Conservation (phyloP, 2,329 filamentous ascomycete species). For the Karstenula rhodostoma region DNA sequence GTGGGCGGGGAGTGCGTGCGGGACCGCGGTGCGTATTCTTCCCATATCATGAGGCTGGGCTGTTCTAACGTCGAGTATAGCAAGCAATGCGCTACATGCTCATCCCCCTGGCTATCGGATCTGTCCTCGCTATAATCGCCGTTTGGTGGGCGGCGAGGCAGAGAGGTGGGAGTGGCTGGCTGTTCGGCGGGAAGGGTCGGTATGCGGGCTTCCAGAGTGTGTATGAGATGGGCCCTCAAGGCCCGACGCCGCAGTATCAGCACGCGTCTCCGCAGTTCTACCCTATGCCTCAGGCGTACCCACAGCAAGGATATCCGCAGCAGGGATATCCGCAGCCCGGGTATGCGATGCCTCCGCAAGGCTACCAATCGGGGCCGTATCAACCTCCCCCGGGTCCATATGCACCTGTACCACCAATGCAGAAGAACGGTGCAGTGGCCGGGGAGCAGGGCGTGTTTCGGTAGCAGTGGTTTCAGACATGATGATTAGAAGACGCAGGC, state of each 20-base stretch:
- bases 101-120: slow-evolving; percentile 31
- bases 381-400: background rate
- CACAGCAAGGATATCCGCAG: slow-evolving; percentile 1
- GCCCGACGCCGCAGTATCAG: slow-evolving; percentile 7
- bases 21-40: slow-evolving; percentile 28
- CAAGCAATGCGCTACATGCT: slow-evolving; percentile 37
- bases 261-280: slow-evolving; percentile 9
- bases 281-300: background rate
- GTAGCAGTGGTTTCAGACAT: background rate
- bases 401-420: background rate
- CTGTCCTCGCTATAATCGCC: slow-evolving; percentile 27
- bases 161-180: slow-evolving; percentile 39
- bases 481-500: background rate
- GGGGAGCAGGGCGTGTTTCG: background rate
- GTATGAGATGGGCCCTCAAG: slow-evolving; percentile 32
- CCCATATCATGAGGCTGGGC: background rate
- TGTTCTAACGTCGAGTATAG: slow-evolving; percentile 13
- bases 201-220: slow-evolving; percentile 38
- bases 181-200: slow-evolving; percentile 35
- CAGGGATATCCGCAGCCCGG: background rate
- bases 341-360: slow-evolving; percentile 6
- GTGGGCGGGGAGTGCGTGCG: slow-evolving; percentile 38
- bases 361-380: background rate
- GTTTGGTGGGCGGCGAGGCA: slow-evolving; percentile 31
- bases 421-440: background rate